Base-by-base conservation (phyloP, 805 yeast genomes). In the Ogataea ramenticola region DNA sequence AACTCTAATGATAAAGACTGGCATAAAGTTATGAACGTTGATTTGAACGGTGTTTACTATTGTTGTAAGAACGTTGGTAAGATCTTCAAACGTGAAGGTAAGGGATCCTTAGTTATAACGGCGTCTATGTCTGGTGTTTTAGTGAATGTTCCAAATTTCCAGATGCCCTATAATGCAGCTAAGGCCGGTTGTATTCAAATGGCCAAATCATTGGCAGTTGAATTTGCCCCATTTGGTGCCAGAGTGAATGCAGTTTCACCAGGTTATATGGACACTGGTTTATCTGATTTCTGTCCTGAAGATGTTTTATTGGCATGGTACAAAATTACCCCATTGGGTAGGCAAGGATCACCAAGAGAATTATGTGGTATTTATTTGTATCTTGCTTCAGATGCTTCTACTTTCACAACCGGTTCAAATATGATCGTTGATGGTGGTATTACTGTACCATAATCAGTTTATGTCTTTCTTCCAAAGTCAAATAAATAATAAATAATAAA, bases 91-190 rank as follows among this genome's bases (percentile, higher is more conserved):
- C 58, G 66, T 47, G 71, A 74, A 47, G 72, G 74, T 21, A 64
- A 59, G 38, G 80, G 80, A 35, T 70, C 77, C 14, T 56, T 75
- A 49, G 64, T 75, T 46, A 69, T 72, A 58, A 75, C 80, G 22
- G 79, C 79, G 2, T 74, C 79, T 22, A 75, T 75, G 79, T 71
- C 77, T 17, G 79, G 72, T 27, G 70, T 71, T 57, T 72, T 74
- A 49, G 77, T 70, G 46, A 75, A 75, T 50, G 75, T 72, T 47
- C 79, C 80, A 41, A 68, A 72, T 51, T 69, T 70, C 51, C 79
- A 74, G 53, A 72, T 74, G 51, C 71, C 71, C 17, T 72, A 72
- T 58, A 72, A 72, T 48, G 70, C 70, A 35, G 74, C 77, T 41
- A 72, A 72, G 60, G 76, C 77, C 26, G 77, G 70, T 26, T 72